These are phyloP conservation scores for Petunia hybrid DNA, from an alignment of 305 asterid genomes.

Conservation along the genomic window DNA sequence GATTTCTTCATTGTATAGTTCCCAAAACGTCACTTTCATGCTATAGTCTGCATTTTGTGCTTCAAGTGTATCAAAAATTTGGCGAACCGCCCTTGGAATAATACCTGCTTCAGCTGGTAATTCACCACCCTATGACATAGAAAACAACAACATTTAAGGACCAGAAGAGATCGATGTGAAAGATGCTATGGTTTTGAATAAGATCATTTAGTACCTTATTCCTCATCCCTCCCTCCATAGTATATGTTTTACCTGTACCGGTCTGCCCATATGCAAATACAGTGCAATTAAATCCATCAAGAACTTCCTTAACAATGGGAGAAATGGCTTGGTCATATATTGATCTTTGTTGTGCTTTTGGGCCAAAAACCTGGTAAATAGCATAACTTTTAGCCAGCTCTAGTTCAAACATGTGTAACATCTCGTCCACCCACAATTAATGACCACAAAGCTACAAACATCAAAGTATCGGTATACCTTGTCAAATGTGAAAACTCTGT, in stretches of 20 bases:
- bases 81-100: constrained; percentile 85
- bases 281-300: constrained; percentile 84
- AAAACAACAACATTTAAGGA: constrained; percentile 21
- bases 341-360: constrained; percentile 82
- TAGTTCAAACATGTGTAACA: not conserved
- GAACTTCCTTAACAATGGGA: constrained; percentile 78
- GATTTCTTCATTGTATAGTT: constrained; percentile 82
- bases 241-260: constrained; percentile 80
- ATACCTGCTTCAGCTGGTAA: constrained; percentile 84
- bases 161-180: not conserved
- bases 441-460: constrained; percentile 27
- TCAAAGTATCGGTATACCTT: constrained; percentile 57
- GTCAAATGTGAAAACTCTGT: constrained; percentile 76
- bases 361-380: constrained; percentile 70
- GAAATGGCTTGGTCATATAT: constrained; percentile 83
- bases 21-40: constrained; percentile 86
- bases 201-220: constrained; percentile 60
- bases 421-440: constrained; percentile 4
- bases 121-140: constrained; percentile 67
- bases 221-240: constrained; percentile 88
- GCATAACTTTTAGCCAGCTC: constrained; percentile 14
- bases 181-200: not conserved
- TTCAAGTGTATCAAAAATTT: constrained; percentile 81
- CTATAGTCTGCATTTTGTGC: constrained; percentile 78
- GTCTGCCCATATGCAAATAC: constrained; percentile 89